Conservation (phyloP, 2,329 filamentous ascomycete species). For the Gliomastix tumulicola region DNA sequence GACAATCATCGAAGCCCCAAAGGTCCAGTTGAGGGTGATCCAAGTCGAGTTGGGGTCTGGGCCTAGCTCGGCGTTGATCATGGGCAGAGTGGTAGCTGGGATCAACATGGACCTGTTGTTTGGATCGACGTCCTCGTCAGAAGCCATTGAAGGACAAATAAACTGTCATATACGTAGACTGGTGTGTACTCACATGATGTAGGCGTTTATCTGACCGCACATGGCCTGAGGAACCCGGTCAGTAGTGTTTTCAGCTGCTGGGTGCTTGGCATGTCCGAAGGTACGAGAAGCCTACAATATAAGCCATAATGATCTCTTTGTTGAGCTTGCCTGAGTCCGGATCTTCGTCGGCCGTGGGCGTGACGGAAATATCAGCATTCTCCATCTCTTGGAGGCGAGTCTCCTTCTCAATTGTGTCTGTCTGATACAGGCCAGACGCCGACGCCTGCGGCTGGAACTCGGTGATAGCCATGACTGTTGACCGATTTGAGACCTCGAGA, state of each 20-base stretch:
- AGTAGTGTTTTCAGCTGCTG: neutral
- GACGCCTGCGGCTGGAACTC: constrained; percentile 3
- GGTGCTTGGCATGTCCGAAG: neutral
- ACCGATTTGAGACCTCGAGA: too few relatives aligned
- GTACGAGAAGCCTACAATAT: constrained; percentile 6
- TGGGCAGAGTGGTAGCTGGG: constrained; percentile 20
- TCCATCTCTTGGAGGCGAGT: constrained; percentile 6
- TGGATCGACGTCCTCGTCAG: too few relatives aligned
- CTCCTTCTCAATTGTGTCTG: constrained; percentile 5
- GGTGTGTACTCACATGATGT: constrained; percentile 26
- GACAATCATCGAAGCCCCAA: constrained; percentile 23
- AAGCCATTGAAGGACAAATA: too few relatives aligned
- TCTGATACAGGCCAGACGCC: constrained; percentile 6
- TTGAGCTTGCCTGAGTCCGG: constrained; percentile 8
- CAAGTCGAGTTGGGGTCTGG: constrained; percentile 23
- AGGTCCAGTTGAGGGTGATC: constrained; percentile 23
- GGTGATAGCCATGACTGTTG: constrained; percentile 9
- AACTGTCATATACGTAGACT: too few relatives aligned
- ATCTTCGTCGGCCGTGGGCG: constrained; percentile 2
- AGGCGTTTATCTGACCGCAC: constrained; percentile 15
- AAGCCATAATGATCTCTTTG: constrained; percentile 11
- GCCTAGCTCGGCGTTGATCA: constrained; percentile 24
- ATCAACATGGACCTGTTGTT: too few relatives aligned
- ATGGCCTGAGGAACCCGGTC: constrained; percentile 4
- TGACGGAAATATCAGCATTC: constrained; percentile 3